Conservation (phyloP, 805 yeast species). For the Maudiozyma serrabonitensis region DNA sequence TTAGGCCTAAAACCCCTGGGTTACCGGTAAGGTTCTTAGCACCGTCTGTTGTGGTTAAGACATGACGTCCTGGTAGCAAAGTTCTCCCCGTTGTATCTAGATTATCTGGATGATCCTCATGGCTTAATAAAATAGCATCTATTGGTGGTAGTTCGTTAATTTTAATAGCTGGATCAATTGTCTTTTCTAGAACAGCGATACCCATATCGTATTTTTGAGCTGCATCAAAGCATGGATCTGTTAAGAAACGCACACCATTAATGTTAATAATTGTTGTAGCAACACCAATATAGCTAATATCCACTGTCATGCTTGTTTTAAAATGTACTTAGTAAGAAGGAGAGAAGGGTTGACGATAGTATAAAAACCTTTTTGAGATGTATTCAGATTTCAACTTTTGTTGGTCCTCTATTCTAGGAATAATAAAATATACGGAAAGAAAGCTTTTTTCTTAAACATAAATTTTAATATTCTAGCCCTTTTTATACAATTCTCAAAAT, state of each 20-base stretch:
- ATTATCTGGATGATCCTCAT: conserved; percentile 2
- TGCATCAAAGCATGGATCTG: background rate
- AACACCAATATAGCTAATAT: background rate
- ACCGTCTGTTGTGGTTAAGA: conserved; percentile 1
- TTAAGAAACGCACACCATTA: conserved; percentile 1
- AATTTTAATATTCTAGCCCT: too few species aligned
- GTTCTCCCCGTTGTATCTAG: background rate
- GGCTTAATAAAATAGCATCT: conserved; percentile 1
- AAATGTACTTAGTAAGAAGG: too few species aligned
- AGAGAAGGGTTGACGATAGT: too few species aligned
- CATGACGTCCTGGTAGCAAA: conserved; percentile 1
- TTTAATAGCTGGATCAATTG: background rate
- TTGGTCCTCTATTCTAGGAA: too few species aligned
- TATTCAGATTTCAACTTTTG: too few species aligned
- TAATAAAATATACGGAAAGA: too few species aligned
- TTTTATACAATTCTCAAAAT: too few species aligned
- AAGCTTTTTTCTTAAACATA: too few species aligned
- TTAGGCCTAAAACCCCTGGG: background rate
- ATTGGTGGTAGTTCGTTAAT: background rate
- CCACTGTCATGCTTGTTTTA: background rate
- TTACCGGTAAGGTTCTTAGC: background rate
- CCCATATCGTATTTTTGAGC: conserved; percentile 1
- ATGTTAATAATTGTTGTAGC: conserved; percentile 1
- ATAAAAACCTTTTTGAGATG: too few species aligned
- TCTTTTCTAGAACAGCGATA: background rate